Evolutionary conservation across 257 asterid species (phyloP), one percentile per base, ranked within the genome.

Genomic region (Rehmannia glutinosa): DNA sequence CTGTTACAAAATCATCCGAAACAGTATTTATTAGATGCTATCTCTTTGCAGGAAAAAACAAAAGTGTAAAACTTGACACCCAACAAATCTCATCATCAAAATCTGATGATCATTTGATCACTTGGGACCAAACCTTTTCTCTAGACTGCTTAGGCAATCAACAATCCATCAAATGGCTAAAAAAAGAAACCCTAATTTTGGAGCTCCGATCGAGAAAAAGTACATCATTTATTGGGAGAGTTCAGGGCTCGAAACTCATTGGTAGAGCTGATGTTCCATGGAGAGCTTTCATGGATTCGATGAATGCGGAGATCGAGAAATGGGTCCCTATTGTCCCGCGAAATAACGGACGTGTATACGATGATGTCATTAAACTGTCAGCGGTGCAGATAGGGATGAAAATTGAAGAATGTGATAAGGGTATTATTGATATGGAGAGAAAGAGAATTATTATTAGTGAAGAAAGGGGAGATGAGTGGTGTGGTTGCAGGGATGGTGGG

Each of bases 1-100:
- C 75, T 0, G 76, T 77, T 30, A 70, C 16, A 1, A 83, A 76
- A 55, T 51, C 75, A 41, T 17, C 43, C 11, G 73, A 83, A 33
- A 62, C 41, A 53, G 49, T 84, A 17, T 89, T 86, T 35, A 82
- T 89, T 2, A 86, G 96, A 73, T 84, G 95, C 62, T 83, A 76
- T 77, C 77, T 86, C 5, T 74, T 80, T 8, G 66, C 86, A 57
- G 83, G 87, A 66, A 80, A 67, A 51, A 72, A 57, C 55, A 56
- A 24, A 64, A 89, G 73, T 62, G 77, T 78, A 15, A 72, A 73
- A 13, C 35, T 86, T 68, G 80, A 77, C 71, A 86, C 53, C 73
- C 58, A 65, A 39, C 75, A 80, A 50, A 73, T 61, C 77, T 56
- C 90, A 73, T 72, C 85, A 51, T 70, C 86, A 50, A 69, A 78